Conservation (phyloP, 2,329 filamentous ascomycete species). For the Cordyceps cicadae region DNA sequence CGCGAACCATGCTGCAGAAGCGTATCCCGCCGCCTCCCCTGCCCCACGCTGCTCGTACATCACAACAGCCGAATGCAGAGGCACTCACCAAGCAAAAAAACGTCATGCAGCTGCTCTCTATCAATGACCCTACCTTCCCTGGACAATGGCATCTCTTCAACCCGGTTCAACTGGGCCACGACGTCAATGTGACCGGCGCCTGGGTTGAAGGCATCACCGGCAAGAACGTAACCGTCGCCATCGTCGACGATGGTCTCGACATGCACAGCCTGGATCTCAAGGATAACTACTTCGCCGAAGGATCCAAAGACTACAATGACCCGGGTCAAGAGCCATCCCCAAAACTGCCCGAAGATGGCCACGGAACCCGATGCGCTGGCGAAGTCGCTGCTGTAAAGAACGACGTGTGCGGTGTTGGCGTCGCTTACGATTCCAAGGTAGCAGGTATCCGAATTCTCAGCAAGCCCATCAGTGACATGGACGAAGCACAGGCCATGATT, state of each 20-base stretch:
- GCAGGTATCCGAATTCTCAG: conserved; percentile 89
- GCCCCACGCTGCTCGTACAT: conserved; percentile 16
- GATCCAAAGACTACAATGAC: conserved; percentile 96
- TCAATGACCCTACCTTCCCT: conserved; percentile 81
- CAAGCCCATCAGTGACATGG: conserved; percentile 80
- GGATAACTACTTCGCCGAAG: conserved; percentile 85
- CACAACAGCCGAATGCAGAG: conserved; percentile 19
- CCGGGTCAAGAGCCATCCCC: conserved; percentile 69
- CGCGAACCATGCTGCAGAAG: conserved; percentile 46
- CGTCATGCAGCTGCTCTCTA: conserved; percentile 60
- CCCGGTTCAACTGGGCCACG: conserved; percentile 69
- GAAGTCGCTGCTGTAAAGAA: conserved; percentile 91
- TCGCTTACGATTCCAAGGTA: conserved; percentile 86
- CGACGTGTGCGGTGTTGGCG: conserved; percentile 87
- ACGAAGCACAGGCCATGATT: conserved; percentile 88
- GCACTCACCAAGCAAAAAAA: conserved; percentile 50
- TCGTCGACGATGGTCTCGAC: conserved; percentile 92
- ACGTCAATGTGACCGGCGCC: conserved; percentile 90
- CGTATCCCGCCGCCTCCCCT: conserved; percentile 35
- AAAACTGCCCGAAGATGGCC: conserved; percentile 72
- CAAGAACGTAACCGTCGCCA: conserved; percentile 78
- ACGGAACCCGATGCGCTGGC: conserved; percentile 90
- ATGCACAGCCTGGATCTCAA: conserved; percentile 91
- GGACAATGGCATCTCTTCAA: conserved; percentile 97
- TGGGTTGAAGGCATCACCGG: conserved; percentile 91